Evolutionary conservation across 2,329 filamentous ascomycete species (phyloP).

Genomic region (Claviceps quebecensis): DNA sequence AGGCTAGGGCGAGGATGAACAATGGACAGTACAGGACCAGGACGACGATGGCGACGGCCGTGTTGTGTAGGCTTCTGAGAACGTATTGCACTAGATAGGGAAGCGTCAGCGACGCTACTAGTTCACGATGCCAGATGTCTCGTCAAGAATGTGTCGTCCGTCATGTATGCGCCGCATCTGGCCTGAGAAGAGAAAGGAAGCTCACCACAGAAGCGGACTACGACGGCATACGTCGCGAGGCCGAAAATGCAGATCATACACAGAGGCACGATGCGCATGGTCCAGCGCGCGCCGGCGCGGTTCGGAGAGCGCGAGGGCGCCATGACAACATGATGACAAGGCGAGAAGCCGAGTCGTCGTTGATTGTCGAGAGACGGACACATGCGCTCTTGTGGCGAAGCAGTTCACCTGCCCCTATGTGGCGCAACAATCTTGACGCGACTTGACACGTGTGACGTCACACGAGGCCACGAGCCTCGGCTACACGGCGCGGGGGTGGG

Average conservation of each 20-base stretch:
- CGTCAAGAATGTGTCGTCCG: background rate
- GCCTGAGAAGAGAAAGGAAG: background rate
- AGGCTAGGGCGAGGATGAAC: slow-evolving; percentile 47
- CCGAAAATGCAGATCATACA: slow-evolving; percentile 51
- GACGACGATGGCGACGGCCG: slow-evolving; percentile 51
- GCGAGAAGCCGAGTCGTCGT: background rate
- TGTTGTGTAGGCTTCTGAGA: slow-evolving; percentile 31
- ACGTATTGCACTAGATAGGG: slow-evolving; percentile 52
- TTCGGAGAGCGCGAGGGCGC: slow-evolving; percentile 14
- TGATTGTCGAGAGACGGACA: background rate
- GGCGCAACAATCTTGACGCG: too few species aligned
- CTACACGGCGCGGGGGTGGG: too few species aligned
- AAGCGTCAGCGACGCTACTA: background rate
- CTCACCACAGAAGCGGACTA: slow-evolving; percentile 21
- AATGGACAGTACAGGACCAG: slow-evolving; percentile 61
- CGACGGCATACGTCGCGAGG: slow-evolving; percentile 59
- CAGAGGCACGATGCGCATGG: slow-evolving; percentile 49
- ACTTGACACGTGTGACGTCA: too few species aligned
- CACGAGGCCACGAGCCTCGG: too few species aligned
- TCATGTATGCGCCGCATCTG: background rate
- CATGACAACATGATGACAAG: slow-evolving; percentile 20
- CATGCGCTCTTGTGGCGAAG: background rate
- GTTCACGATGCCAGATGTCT: too few species aligned
- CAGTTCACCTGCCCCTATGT: background rate
- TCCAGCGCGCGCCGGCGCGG: slow-evolving; percentile 18